These are phyloP conservation scores for Xylariaceae sp. DNA, from an alignment of 2,329 filamentous ascomycete species.

Conservation along the genomic window DNA sequence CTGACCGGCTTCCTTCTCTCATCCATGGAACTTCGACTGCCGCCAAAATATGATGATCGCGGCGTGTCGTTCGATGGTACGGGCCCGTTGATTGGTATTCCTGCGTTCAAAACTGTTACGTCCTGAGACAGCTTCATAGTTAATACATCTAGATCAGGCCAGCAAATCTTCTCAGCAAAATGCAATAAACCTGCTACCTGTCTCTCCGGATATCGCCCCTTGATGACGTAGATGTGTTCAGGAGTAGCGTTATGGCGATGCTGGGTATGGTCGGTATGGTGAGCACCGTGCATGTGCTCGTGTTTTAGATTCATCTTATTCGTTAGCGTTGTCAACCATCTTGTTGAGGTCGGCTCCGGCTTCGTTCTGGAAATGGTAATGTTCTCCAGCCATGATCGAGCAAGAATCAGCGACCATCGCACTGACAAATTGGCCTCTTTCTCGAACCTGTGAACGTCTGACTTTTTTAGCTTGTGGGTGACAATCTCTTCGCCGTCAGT, in stretches of 20 bases:
- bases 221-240: slow-evolving; percentile 44
- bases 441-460: slow-evolving; percentile 57
- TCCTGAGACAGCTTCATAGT: slow-evolving; percentile 45
- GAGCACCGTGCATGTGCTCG: slow-evolving; percentile 32
- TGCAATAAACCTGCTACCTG: slow-evolving; percentile 59
- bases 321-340: slow-evolving; percentile 56
- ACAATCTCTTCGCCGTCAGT: slow-evolving; percentile 55
- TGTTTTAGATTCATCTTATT: slow-evolving; percentile 46
- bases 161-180: slow-evolving; percentile 57
- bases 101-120: slow-evolving; percentile 39
- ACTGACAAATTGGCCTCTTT: slow-evolving; percentile 57
- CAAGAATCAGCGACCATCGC: slow-evolving; percentile 61
- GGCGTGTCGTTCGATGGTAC: slow-evolving; percentile 35
- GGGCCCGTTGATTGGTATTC: slow-evolving; percentile 39
- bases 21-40: slow-evolving; percentile 25
- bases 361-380: slow-evolving; percentile 51
- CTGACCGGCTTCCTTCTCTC: slow-evolving; percentile 37
- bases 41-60: slow-evolving; percentile 45
- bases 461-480: slow-evolving; percentile 46
- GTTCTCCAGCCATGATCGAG: slow-evolving; percentile 63
- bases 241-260: slow-evolving; percentile 32
- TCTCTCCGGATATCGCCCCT: slow-evolving; percentile 50
- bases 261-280: slow-evolving; percentile 36
- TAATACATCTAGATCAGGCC: slow-evolving; percentile 55
- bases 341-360: slow-evolving; percentile 32